Conservation (phyloP, 305 asterid genomes). For the Plantago lanceolata region DNA sequence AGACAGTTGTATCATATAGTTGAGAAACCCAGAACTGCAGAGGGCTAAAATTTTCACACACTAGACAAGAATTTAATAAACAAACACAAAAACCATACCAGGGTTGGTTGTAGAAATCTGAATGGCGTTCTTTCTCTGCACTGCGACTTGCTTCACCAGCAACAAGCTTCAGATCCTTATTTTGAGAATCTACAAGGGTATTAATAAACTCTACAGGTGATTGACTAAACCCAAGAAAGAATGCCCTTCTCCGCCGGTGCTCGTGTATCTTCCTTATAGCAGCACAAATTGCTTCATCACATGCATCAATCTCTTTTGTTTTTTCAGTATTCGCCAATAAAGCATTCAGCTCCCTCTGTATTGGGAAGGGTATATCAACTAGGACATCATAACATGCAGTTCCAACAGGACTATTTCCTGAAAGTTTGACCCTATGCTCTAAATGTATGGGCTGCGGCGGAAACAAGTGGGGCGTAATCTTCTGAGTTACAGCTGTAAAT, state of each 20-base stretch:
- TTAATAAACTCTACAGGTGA: slow-evolving; percentile 89
- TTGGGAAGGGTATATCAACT: slow-evolving; percentile 87
- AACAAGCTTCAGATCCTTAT: slow-evolving; percentile 76
- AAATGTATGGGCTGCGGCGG: slow-evolving; percentile 93
- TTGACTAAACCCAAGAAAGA: slow-evolving; percentile 95
- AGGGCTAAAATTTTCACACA: slow-evolving; percentile 7
- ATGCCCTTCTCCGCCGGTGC: slow-evolving; percentile 85
- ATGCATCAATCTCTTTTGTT: slow-evolving; percentile 81
- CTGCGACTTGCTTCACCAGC: slow-evolving; percentile 76
- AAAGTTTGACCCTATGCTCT: slow-evolving; percentile 85
- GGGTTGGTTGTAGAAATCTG: slow-evolving; percentile 87
- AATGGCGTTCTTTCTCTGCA: slow-evolving; percentile 81
- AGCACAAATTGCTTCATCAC: slow-evolving; percentile 91
- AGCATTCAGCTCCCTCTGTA: slow-evolving; percentile 82
- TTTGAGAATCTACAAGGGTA: slow-evolving; percentile 82
- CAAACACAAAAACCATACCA: slow-evolving; percentile 44
- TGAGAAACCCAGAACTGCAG: not conserved
- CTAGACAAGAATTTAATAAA: slow-evolving; percentile 14
- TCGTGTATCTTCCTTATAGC: slow-evolving; percentile 92
- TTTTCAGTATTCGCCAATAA: slow-evolving; percentile 78
- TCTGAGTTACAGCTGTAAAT: slow-evolving; percentile 76
- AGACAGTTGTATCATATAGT: slow-evolving; percentile 4
- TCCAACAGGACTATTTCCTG: slow-evolving; percentile 83
- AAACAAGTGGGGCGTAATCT: slow-evolving; percentile 64
- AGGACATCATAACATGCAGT: slow-evolving; percentile 88